Base-by-base conservation (phyloP, 2,329 filamentous ascomycete genomes). In the Nemania bipapillata region DNA sequence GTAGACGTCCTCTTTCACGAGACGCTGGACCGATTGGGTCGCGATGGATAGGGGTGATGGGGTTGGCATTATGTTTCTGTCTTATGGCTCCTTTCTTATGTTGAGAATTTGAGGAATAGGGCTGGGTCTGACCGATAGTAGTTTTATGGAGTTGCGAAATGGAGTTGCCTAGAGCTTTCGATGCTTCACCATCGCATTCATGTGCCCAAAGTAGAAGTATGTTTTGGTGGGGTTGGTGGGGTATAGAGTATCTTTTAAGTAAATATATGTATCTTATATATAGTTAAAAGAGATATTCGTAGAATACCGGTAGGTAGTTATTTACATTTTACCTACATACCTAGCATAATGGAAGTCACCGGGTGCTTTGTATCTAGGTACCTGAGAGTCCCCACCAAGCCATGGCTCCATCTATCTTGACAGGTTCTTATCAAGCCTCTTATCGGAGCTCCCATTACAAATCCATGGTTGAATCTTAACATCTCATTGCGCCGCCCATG, bases 1-100 rank as follows among this genome's bases (percentile, higher is more conserved):
- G 75, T 91, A 95, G 45, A 87, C 85, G 80, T 97, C 93, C 81
- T 99, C 96, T 81, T 97, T 97, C 73, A 97, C 88, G 55, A 98
- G 88, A 67, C 96, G 93, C 75, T 87, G 85, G 73, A 98, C 89
- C 22, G 93, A 89, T 70, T 90, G 88, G 26, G 92, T 96, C 52
- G 91, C 90, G 78, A 97, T 96, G 75, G 88, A 81, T 79, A 97
- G 89, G 74, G 90, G 87, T 0, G 90, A 90, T 52, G 92, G 92
- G 35, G 93, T 86, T 3, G 92, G 86, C 94, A 97, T 97, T 57
- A 58, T 81, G 73, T 5, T 66, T 42, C 6, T 37, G 22, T 4
- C 28, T 22, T 45, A 26, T 49, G 45, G 24, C 26, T 45, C 15
- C 8, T n/a, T 11, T 11, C 11, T 50, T n/a, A n/a, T n/a, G n/a